A percentile compares a stretch with the other conserved stretches of the same genome.
Evolutionary conservation across 129 eudicot species (phyloP).

Genomic region (Rutidosis leptorrhynchoides): DNA sequence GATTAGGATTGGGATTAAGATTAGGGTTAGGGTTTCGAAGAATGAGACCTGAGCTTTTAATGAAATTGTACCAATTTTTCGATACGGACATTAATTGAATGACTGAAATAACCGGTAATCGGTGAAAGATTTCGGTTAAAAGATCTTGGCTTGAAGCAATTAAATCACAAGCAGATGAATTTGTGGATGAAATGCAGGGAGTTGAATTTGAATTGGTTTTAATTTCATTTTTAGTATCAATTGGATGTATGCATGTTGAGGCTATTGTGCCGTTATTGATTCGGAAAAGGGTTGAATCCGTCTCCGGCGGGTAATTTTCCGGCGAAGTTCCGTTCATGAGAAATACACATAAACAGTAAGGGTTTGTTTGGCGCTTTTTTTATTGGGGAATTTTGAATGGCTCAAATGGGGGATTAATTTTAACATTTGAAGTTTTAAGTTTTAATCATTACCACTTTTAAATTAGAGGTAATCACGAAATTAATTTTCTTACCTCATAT

Average conservation of each 20-base stretch:
- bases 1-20: slow-evolving; percentile 25
- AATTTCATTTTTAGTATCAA: background rate
- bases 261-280: slow-evolving; percentile 8
- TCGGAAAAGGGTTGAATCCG: slow-evolving; percentile 1
- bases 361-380: slow-evolving; percentile 12
- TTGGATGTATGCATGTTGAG: slow-evolving; percentile 19
- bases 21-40: slow-evolving; percentile 22
- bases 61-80: slow-evolving; percentile 30
- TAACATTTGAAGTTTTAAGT: background rate
- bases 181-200: background rate
- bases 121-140: slow-evolving; percentile 25
- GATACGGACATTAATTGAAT: slow-evolving; percentile 31
- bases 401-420: background rate
- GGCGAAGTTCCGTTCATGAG: slow-evolving; percentile 22
- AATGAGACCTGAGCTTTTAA: slow-evolving; percentile 21
- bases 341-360: slow-evolving; percentile 13
- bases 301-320: slow-evolving; percentile 17
- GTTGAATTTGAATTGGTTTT: slow-evolving; percentile 15
- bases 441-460: background rate
- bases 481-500: background rate
- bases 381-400: slow-evolving; percentile 16
- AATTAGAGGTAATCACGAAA: background rate
- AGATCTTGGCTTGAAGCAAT: slow-evolving; percentile 32
- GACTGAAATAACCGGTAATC: slow-evolving; percentile 34
- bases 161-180: slow-evolving; percentile 27